Conservation (phyloP, 768 basidiomycete genomes). For the Boletus huronensis region DNA sequence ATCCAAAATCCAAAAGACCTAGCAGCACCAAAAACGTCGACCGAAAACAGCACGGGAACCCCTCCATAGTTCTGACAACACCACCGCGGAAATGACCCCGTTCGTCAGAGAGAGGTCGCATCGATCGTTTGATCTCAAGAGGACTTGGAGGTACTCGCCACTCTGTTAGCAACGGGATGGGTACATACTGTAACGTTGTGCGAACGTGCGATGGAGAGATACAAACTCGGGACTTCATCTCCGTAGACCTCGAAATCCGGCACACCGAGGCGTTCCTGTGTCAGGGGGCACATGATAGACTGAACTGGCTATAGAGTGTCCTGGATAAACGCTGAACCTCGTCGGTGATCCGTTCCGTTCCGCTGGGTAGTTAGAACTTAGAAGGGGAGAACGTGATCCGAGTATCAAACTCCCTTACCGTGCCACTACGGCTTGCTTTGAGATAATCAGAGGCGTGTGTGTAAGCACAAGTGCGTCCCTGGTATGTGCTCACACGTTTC, state of each 20-base stretch:
- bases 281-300: conserved; percentile 8
- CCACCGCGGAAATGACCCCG: conserved; percentile 25
- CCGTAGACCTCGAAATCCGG: conserved; percentile 25
- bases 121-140: conserved; percentile 21
- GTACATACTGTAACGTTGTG: conserved; percentile 12
- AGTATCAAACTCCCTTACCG: conserved; percentile 8
- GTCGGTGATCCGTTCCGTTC: conserved; percentile 12
- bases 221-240: conserved; percentile 24
- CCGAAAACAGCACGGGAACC: conserved; percentile 11
- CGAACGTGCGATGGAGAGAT: conserved; percentile 27
- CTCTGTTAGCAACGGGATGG: conserved; percentile 7
- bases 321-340: conserved; percentile 7
- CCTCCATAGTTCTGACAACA: not conserved
- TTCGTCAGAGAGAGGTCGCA: conserved; percentile 6
- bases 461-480: not conserved
- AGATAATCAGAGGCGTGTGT: conserved; percentile 14
- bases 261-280: conserved; percentile 29
- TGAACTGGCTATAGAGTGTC: conserved; percentile 27
- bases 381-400: conserved; percentile 8
- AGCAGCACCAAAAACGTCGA: conserved; percentile 9
- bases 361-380: conserved; percentile 1
- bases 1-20: conserved; percentile 1
- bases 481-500: conserved; percentile 2
- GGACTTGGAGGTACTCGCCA: conserved; percentile 7
- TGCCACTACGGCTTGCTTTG: conserved; percentile 6